phyloP scores from a whole-genome alignment of 2,329 filamentous ascomycete genomes.

The Aureobasidium lini region DNA sequence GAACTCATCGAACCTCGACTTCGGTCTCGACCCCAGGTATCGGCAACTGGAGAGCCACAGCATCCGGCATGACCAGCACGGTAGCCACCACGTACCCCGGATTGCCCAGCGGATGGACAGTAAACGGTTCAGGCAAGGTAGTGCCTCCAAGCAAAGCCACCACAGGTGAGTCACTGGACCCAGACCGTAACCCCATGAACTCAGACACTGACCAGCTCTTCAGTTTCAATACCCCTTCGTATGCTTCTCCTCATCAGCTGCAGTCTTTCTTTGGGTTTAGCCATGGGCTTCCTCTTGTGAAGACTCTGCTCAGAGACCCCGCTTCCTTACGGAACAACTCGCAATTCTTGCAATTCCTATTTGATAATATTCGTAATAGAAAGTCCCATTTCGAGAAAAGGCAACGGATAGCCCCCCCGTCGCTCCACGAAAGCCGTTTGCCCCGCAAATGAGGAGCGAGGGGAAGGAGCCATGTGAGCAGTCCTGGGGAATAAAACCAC shows the following conservation, averaged over 20 bases:
- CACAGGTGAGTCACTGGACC: conserved; percentile 44
- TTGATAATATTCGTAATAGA: conserved; percentile 14
- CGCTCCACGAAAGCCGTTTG: conserved; percentile 11
- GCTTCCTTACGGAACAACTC: conserved; percentile 5
- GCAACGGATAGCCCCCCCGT: background rate
- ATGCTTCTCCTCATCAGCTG: conserved; percentile 2
- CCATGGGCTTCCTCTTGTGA: conserved; percentile 5
- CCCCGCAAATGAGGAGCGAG: conserved; percentile 5
- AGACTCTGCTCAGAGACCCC: background rate
- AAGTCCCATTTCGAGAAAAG: background rate
- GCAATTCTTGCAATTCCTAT: conserved; percentile 5
- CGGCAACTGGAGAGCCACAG: conserved; percentile 41
- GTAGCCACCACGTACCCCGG: conserved; percentile 41
- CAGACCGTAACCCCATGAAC: background rate
- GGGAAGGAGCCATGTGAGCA: conserved; percentile 12
- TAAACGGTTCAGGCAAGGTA: conserved; percentile 68
- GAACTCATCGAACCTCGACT: conserved; percentile 49
- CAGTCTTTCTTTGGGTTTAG: background rate
- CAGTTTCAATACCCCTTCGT: conserved; percentile 3
- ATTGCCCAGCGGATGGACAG: conserved; percentile 74
- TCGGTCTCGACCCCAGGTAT: conserved; percentile 18
- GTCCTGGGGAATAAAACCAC: conserved; percentile 5
- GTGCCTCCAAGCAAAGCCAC: conserved; percentile 61
- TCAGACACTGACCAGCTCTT: background rate
- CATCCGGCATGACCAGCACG: conserved; percentile 31